These are phyloP conservation scores for Rugiboletus extremiorientalis DNA, from an alignment of 1,284 basidiomycete genomes.

Conservation along the genomic window DNA sequence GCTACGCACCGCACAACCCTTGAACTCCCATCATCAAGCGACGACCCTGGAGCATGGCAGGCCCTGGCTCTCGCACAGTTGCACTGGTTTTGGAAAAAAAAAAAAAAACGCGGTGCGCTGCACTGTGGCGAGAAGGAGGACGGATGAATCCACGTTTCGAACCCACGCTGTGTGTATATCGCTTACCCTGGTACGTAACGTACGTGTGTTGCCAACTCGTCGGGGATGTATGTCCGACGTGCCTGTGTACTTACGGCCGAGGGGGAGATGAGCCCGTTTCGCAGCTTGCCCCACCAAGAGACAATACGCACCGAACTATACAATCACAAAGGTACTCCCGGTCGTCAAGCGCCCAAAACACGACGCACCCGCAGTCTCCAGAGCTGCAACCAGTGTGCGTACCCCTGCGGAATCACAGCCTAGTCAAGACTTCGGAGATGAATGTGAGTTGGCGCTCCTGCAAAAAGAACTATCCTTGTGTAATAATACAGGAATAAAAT, in stretches of 20 bases:
- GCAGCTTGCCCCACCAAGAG: neutral
- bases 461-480: too few species aligned
- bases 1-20: too few species aligned
- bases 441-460: conserved; percentile 1
- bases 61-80: neutral
- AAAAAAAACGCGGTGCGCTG: neutral
- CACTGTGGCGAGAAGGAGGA: neutral
- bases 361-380: neutral
- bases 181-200: neutral
- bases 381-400: neutral
- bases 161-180: neutral
- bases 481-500: neutral
- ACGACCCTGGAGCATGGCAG: neutral
- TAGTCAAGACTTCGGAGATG: conserved; percentile 11
- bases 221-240: conserved; percentile 1
- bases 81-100: neutral
- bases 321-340: neutral
- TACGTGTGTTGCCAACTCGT: neutral
- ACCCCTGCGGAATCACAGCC: neutral
- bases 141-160: neutral
- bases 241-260: too few species aligned
- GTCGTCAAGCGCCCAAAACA: neutral
- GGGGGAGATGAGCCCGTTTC: too few species aligned
- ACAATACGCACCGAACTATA: neutral
- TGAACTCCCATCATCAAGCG: neutral